phyloP scores from a whole-genome alignment of 2,329 filamentous ascomycete genomes.

The Falciphora oryzae region DNA sequence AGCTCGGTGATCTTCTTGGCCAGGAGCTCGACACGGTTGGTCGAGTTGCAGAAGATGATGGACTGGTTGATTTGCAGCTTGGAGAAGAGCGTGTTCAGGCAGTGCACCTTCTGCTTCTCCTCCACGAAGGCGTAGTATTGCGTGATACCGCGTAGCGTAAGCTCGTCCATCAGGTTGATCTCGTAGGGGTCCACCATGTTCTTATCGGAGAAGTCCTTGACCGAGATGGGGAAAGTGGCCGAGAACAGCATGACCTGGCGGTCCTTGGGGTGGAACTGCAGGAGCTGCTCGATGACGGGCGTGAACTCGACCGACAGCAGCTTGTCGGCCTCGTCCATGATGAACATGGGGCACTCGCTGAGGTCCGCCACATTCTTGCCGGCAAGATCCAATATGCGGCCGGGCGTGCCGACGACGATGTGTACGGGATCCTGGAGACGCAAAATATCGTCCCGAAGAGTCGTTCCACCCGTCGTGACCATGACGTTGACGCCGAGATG shows the following conservation, averaged over 20 bases:
- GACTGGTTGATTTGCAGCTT: constrained; percentile 99
- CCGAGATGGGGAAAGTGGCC: constrained; percentile 93
- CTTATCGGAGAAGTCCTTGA: constrained; percentile 97
- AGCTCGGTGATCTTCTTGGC: constrained; percentile 99
- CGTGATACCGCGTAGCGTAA: constrained; percentile 94
- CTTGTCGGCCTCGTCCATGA: constrained; percentile 99
- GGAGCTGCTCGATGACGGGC: constrained; percentile 90
- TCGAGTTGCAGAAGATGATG: constrained; percentile 99
- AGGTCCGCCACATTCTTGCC: constrained; percentile 96
- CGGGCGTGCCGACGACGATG: constrained; percentile 95
- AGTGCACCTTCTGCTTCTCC: constrained; percentile 99
- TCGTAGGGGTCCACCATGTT: constrained; percentile 96
- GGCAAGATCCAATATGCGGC: constrained; percentile 90
- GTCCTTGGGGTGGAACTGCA: constrained; percentile 94
- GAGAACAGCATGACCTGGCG: constrained; percentile 99
- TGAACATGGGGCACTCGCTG: constrained; percentile 93
- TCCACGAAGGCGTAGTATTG: constrained; percentile 99
- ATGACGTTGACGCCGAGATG: constrained; percentile 97
- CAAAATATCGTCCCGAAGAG: constrained; percentile 92
- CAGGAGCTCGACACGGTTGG: constrained; percentile 92
- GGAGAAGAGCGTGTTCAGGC: constrained; percentile 96
- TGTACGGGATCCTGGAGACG: constrained; percentile 91
- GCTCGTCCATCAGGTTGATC: constrained; percentile 99
- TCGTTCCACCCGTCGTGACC: constrained; percentile 97
- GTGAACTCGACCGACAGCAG: constrained; percentile 95